phyloP scores from a whole-genome alignment of 2,329 filamentous ascomycete genomes.

The Thielaviopsis populi region DNA sequence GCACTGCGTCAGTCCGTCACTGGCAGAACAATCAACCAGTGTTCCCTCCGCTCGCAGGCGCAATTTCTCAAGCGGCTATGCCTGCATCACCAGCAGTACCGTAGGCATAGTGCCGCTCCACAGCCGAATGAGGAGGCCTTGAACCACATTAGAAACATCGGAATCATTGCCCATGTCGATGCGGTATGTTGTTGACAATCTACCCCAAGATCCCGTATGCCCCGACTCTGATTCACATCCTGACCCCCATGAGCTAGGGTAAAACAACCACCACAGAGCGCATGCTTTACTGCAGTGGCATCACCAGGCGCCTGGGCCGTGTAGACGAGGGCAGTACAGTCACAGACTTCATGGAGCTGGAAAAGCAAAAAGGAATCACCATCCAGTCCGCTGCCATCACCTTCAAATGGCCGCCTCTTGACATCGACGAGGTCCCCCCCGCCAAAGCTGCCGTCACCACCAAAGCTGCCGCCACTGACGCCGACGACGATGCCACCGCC shows the following conservation, averaged over 20 bases:
- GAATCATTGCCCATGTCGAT: slow-evolving; percentile 97
- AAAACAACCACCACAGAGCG: slow-evolving; percentile 98
- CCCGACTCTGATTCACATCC: too few relatives aligned
- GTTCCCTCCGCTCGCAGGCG: neutral
- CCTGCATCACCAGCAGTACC: slow-evolving; percentile 9
- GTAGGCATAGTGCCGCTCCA: slow-evolving; percentile 5
- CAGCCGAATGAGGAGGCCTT: neutral
- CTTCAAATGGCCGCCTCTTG: slow-evolving; percentile 67
- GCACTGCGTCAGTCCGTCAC: neutral
- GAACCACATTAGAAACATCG: slow-evolving; percentile 62
- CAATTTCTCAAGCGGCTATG: neutral
- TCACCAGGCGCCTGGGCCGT: slow-evolving; percentile 71
- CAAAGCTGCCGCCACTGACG: too few relatives aligned
- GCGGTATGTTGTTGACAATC: slow-evolving; percentile 38
- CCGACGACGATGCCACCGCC: too few relatives aligned
- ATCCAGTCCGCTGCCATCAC: slow-evolving; percentile 94
- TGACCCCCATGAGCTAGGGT: slow-evolving; percentile 39
- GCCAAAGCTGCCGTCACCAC: neutral
- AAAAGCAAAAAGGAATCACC: slow-evolving; percentile 52
- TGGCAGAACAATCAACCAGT: neutral
- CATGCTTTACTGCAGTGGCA: slow-evolving; percentile 93
- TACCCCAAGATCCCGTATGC: neutral
- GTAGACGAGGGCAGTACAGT: slow-evolving; percentile 95
- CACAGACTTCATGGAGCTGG: slow-evolving; percentile 89
- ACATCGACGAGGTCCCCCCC: slow-evolving; percentile 21